A percentile compares a stretch with the other conserved stretches of the same genome.
phyloP scores from a whole-genome alignment of 129 eudicot genomes.

The Oenanthe sinensis region DNA sequence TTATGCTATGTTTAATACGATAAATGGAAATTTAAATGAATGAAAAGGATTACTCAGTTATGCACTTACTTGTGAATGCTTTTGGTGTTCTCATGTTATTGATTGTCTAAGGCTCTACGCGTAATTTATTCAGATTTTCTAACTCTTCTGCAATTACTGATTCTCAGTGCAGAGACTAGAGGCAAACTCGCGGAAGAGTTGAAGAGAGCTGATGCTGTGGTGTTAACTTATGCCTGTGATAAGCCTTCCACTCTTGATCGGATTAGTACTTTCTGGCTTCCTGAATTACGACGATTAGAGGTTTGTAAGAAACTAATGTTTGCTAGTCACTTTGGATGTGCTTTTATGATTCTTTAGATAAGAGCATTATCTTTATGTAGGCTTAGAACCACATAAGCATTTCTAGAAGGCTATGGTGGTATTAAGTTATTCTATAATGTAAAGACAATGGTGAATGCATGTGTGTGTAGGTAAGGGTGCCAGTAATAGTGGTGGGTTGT shows the following conservation, averaged over 20 bases:
- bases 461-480: constrained; percentile 70
- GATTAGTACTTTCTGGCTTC: constrained; percentile 88
- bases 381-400: neutral
- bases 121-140: neutral
- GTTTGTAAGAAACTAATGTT: constrained; percentile 21
- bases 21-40: neutral
- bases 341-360: neutral
- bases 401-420: neutral
- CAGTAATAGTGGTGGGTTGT: constrained; percentile 95
- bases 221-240: constrained; percentile 94
- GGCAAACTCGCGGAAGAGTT: constrained; percentile 69
- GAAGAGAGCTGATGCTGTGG: constrained; percentile 82
- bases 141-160: neutral
- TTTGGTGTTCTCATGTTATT: neutral
- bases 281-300: constrained; percentile 88
- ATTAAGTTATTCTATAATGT: neutral
- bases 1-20: neutral
- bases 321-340: neutral
- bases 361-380: neutral
- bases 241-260: constrained; percentile 71
- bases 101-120: neutral
- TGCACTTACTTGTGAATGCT: neutral
- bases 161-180: constrained; percentile 63
- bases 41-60: neutral
- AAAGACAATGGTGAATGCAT: neutral